Evolutionary conservation across 331 rosid species (phyloP).

Genomic region (Erythrophleum ivorense): DNA sequence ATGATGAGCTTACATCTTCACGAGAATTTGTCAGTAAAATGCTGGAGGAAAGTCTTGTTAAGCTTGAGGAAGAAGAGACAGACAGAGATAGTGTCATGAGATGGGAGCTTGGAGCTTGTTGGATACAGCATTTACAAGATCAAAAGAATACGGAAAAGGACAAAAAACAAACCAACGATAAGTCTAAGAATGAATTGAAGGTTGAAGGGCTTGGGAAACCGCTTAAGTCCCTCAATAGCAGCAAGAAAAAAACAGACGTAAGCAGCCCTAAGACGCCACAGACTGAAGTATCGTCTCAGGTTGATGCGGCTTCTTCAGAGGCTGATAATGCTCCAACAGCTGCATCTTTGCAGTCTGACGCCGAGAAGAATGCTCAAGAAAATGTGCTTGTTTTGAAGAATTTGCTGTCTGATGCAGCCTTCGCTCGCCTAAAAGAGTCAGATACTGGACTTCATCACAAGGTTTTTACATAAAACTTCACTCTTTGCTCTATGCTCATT

Average conservation of each 20-base stretch:
- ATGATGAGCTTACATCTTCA: too few relatives aligned
- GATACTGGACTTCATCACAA: slow-evolving; percentile 80
- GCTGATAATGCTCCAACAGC: too few relatives aligned
- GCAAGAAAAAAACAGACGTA: slow-evolving; percentile 56
- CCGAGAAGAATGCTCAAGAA: too few relatives aligned
- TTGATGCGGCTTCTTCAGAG: too few relatives aligned
- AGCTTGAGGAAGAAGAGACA: too few relatives aligned
- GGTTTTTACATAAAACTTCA: too few relatives aligned
- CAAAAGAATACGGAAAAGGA: slow-evolving; percentile 68
- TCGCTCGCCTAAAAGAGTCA: slow-evolving; percentile 69
- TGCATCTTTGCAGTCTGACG: too few relatives aligned
- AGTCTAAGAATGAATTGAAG: slow-evolving; percentile 67
- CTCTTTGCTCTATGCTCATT: too few relatives aligned
- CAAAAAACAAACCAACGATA: slow-evolving; percentile 59
- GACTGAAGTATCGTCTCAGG: too few relatives aligned
- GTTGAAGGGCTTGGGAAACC: slow-evolving; percentile 81
- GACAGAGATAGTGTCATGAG: slow-evolving; percentile 54
- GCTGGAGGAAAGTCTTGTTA: too few relatives aligned
- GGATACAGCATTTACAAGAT: slow-evolving; percentile 84
- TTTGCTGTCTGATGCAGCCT: slow-evolving; percentile 60
- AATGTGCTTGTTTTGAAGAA: slow-evolving; percentile 60
- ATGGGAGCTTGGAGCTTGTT: slow-evolving; percentile 92
- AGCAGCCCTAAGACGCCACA: slow-evolving; percentile 46
- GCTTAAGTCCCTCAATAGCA: slow-evolving; percentile 66
- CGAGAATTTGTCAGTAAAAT: too few relatives aligned